A percentile compares a stretch with the other conserved stretches of the same genome.
phyloP scores from a whole-genome alignment of 73 alveolate species.

The Symbiodinium pilosum region DNA sequence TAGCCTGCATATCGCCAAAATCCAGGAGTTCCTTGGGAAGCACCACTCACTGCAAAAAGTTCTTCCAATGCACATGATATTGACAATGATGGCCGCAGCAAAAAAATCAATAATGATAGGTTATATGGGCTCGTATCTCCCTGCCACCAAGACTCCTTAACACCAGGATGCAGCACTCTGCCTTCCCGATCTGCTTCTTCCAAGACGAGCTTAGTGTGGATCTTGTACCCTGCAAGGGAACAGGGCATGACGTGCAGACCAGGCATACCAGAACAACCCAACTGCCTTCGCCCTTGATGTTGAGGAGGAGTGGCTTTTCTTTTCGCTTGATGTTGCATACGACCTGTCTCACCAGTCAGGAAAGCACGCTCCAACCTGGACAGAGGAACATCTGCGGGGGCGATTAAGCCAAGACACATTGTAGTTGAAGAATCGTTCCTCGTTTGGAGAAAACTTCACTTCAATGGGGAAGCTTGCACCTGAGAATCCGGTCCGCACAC shows the following conservation, averaged over 20 bases:
- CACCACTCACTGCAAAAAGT: neutral
- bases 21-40: constrained; percentile 38
- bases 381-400: neutral
- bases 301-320: constrained; percentile 99
- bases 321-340: constrained; percentile 99
- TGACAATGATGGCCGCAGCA: too few relatives aligned
- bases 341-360: constrained; percentile 60
- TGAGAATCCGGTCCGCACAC: neutral
- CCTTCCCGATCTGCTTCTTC: constrained; percentile 69
- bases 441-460: constrained; percentile 99
- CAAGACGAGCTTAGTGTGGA: constrained; percentile 69
- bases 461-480: constrained; percentile 97
- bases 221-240: constrained; percentile 28
- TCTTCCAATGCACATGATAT: too few relatives aligned
- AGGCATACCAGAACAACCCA: constrained; percentile 96
- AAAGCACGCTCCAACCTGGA: too few relatives aligned
- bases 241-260: constrained; percentile 97
- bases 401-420: constrained; percentile 94
- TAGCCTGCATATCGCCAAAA: constrained; percentile 61
- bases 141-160: constrained; percentile 29
- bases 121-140: too few relatives aligned
- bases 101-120: too few relatives aligned
- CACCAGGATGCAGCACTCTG: constrained; percentile 35
- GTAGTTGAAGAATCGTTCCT: constrained; percentile 99
- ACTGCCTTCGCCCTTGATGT: constrained; percentile 99